Conservation (phyloP, 2,329 filamentous ascomycete species). For the Neofusicoccum sp. region DNA sequence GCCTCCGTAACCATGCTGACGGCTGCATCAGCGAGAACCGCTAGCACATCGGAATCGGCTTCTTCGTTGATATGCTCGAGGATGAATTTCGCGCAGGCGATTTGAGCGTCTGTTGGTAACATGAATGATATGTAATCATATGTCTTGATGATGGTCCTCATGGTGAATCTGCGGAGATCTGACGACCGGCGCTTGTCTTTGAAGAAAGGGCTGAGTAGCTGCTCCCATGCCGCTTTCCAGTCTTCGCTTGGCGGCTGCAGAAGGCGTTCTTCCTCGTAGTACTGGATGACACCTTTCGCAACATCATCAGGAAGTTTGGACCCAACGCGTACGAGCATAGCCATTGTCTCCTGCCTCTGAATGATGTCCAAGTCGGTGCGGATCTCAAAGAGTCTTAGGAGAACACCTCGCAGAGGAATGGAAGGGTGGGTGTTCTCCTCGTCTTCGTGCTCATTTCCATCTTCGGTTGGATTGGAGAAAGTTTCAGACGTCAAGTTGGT, state of each 20-base stretch:
- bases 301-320: slow-evolving; percentile 63
- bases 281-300: slow-evolving; percentile 62
- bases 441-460: slow-evolving; percentile 17
- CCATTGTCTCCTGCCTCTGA: slow-evolving; percentile 65
- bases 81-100: slow-evolving; percentile 60
- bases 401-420: slow-evolving; percentile 21
- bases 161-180: slow-evolving; percentile 60
- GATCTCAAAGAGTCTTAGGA: slow-evolving; percentile 30
- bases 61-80: slow-evolving; percentile 62
- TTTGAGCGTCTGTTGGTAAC: slow-evolving; percentile 57
- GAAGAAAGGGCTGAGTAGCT: slow-evolving; percentile 49
- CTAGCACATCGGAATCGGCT: slow-evolving; percentile 62
- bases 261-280: slow-evolving; percentile 67
- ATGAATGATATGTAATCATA: slow-evolving; percentile 54
- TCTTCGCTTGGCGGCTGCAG: slow-evolving; percentile 69
- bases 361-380: slow-evolving; percentile 51
- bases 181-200: slow-evolving; percentile 31
- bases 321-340: slow-evolving; percentile 64
- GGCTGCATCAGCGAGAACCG: slow-evolving; percentile 63
- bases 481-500: slow-evolving; percentile 25
- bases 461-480: slow-evolving; percentile 16
- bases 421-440: slow-evolving; percentile 15
- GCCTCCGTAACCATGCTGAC: slow-evolving; percentile 63
- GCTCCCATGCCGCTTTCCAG: slow-evolving; percentile 64
- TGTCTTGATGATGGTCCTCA: slow-evolving; percentile 57